A percentile compares a stretch with the other conserved stretches of the same genome.
Conservation (phyloP, 75 land plant genomes). For the Pinus tabuliformis region DNA sequence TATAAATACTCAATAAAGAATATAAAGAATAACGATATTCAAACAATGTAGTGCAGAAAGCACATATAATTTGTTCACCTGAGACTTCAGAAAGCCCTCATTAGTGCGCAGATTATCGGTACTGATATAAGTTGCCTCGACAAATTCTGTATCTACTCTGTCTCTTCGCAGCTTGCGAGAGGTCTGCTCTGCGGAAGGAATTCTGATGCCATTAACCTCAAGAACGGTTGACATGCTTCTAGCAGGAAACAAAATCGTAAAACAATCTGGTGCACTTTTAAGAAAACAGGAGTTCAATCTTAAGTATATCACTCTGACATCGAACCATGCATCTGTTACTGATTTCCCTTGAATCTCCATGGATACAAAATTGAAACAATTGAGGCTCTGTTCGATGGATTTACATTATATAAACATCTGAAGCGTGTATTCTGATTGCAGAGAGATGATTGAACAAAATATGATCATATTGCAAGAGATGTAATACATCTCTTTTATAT, state of each 20-base stretch:
- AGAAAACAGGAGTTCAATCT: conserved; percentile 21
- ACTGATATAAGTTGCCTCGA: conserved; percentile 80
- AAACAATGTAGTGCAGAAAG: too few species aligned
- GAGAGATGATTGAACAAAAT: too few species aligned
- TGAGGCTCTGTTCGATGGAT: too few species aligned
- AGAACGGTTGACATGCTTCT: conserved; percentile 50
- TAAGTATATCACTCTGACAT: conserved; percentile 72
- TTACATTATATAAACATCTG: too few species aligned
- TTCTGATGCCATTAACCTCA: conserved; percentile 75
- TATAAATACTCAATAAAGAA: too few species aligned
- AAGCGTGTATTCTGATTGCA: too few species aligned
- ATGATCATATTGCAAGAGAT: too few species aligned
- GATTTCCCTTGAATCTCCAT: too few species aligned
- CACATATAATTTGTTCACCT: not conserved
- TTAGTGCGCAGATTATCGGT: conserved; percentile 72
- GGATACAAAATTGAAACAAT: too few species aligned
- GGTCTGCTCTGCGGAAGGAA: conserved; percentile 37
- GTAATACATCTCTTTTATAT: too few species aligned
- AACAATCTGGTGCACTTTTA: conserved; percentile 26
- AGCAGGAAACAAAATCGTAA: conserved; percentile 62
- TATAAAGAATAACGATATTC: too few species aligned
- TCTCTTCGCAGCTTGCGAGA: conserved; percentile 59
- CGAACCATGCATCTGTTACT: conserved; percentile 29
- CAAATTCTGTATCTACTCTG: conserved; percentile 69
- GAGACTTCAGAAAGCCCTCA: conserved; percentile 28